Evolutionary conservation across 768 basidiomycete genomes (phyloP).

Genomic region (Coprinopsis cinerea): DNA sequence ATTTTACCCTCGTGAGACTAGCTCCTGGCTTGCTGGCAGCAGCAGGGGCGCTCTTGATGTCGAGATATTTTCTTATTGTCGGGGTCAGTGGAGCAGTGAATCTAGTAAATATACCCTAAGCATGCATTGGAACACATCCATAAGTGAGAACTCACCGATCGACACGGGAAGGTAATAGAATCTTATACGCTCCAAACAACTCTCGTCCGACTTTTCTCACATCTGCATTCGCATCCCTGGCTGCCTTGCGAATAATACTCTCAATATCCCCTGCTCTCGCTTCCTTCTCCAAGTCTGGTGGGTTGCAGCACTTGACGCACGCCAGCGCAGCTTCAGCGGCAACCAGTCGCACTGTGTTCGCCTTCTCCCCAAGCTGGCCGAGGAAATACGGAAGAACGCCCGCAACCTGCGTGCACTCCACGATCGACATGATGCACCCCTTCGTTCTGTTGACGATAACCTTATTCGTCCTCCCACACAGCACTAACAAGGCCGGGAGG

Average conservation of each 20-base stretch:
- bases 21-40: conserved; percentile 4
- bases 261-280: conserved; percentile 61
- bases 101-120: conserved; percentile 28
- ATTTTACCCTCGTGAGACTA: conserved; percentile 13
- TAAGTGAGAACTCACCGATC: conserved; percentile 39
- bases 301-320: conserved; percentile 71
- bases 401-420: conserved; percentile 64
- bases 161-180: conserved; percentile 62
- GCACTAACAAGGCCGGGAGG: conserved; percentile 57
- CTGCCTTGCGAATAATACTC: conserved; percentile 57
- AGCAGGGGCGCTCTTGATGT: conserved; percentile 36
- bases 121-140: conserved; percentile 2
- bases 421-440: conserved; percentile 50
- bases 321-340: conserved; percentile 61
- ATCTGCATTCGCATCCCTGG: conserved; percentile 70
- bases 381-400: conserved; percentile 55
- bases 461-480: conserved; percentile 76
- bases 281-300: conserved; percentile 73
- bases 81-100: conserved; percentile 73
- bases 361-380: conserved; percentile 63
- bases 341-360: conserved; percentile 52
- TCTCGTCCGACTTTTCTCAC: conserved; percentile 64
- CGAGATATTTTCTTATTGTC: conserved; percentile 70
- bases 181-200: conserved; percentile 71
- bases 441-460: conserved; percentile 65